Evolutionary conservation across 148 eudicot genomes (phyloP), one percentile per base, ranked within the genome.

Genomic region (Agrostemma githago): DNA sequence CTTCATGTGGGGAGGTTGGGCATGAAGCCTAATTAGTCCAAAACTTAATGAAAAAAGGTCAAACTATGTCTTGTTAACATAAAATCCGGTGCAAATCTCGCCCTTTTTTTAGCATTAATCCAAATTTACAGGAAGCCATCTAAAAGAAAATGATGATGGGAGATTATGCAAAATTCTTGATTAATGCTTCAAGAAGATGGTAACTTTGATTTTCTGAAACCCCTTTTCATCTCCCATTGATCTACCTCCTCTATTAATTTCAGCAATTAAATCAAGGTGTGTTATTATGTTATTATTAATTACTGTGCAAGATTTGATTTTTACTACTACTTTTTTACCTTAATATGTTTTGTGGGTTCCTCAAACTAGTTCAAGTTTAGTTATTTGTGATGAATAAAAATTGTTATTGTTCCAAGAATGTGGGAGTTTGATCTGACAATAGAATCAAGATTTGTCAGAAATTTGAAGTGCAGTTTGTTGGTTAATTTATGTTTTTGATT

Each of bases 131-230:
- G 21, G 66, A 68, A 69, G 42, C 71, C 71, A 68, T n/a, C 57
- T 20, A 43, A 43, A 44, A 67, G 17, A 43, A 51, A n/a, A n/a
- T n/a, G n/a, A 53, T 4, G 5, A 48, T 46, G 38, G 72, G 21
- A 12, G 3, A n/a, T n/a, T 21, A 21, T 68, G 4, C 3, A 48
- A 59, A 38, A 69, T 46, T 62, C 20, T 3, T 34, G 58, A 70
- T 76, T 76, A 57, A 46, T 76, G 74, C 71, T 40, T 17, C 56
- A 68, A 76, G 58, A 68, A 76, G 58, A 17, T n/a, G 44, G 61
- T 17, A 60, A 1, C 72, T 70, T 70, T 70, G 19, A 51, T 56
- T 53, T 70, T 48, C 51, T 51, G 12, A 5, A 34, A 5, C 41
- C 37, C 44, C 12, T 7, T 7, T 8, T 48, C 38, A 44, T 68